Conservation (phyloP, 2,329 filamentous ascomycete genomes). For the Pezicula neosporulosa region DNA sequence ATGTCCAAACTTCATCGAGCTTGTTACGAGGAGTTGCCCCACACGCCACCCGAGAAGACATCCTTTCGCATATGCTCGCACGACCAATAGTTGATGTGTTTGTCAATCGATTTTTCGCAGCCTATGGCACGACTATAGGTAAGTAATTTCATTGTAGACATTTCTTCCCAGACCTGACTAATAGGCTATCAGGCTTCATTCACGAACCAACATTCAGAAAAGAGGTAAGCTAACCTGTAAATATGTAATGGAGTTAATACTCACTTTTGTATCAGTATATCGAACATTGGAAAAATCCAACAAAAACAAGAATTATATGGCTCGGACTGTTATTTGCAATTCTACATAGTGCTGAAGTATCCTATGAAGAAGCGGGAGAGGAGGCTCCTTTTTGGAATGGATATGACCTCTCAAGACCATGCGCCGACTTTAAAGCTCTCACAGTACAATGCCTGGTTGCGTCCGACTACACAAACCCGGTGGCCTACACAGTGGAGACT, state of each 20-base stretch:
- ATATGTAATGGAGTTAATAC: not conserved
- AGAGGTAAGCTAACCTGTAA: conserved; percentile 4
- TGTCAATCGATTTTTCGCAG: conserved; percentile 7
- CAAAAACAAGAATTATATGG: conserved; percentile 8
- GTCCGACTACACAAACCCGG: conserved; percentile 9
- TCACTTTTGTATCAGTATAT: conserved; percentile 5
- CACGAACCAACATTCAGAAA: conserved; percentile 11
- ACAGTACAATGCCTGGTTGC: conserved; percentile 10
- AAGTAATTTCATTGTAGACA: not conserved
- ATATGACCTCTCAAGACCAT: not conserved
- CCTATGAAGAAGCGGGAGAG: conserved; percentile 2
- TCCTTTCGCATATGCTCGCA: conserved; percentile 5
- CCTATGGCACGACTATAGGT: conserved; percentile 2
- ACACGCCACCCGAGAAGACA: conserved; percentile 4
- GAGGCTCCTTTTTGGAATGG: not conserved
- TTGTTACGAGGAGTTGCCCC: conserved; percentile 5
- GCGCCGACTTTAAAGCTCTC: conserved; percentile 4
- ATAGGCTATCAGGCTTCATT: conserved; percentile 5
- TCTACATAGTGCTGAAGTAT: conserved; percentile 7
- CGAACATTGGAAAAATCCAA: conserved; percentile 9
- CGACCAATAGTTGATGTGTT: conserved; percentile 4
- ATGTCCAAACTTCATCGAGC: not conserved
- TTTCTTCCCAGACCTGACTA: not conserved
- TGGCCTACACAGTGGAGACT: conserved; percentile 8
- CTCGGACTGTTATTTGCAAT: conserved; percentile 10